Percentiles rank a stretch among this genome's conserved stretches.
Evolutionary conservation across 2,329 filamentous ascomycete genomes (phyloP).

Genomic region (Pezicula radicicola): DNA sequence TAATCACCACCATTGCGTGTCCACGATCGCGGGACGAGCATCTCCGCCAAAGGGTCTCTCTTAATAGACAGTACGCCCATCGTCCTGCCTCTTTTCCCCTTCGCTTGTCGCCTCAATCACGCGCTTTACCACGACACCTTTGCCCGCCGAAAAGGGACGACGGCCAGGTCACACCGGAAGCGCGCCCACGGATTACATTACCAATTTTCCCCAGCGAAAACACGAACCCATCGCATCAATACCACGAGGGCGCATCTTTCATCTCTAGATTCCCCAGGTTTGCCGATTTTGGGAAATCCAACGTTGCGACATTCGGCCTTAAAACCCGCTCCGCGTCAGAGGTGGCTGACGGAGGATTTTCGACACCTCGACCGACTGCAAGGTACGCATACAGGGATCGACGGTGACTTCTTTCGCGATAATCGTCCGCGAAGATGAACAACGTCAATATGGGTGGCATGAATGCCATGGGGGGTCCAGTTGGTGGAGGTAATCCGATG

Average conservation of each 20-base stretch:
- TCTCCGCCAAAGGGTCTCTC: neutral
- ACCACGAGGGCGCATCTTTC: neutral
- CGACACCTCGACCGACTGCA: constrained; percentile 14
- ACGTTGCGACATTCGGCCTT: neutral
- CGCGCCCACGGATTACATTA: neutral
- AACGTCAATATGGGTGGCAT: constrained; percentile 58
- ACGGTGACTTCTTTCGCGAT: constrained; percentile 17
- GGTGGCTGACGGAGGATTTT: constrained; percentile 7
- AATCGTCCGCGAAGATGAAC: constrained; percentile 26
- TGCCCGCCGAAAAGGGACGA: constrained; percentile 1
- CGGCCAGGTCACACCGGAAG: neutral
- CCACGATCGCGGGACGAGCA: constrained; percentile 2
- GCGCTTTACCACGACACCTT: neutral
- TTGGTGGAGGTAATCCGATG: constrained; percentile 61
- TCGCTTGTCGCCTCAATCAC: constrained; percentile 1
- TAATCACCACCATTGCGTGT: constrained; percentile 1
- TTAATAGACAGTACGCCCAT: neutral
- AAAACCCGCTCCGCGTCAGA: constrained; percentile 1
- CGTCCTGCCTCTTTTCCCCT: neutral
- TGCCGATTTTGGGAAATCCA: neutral
- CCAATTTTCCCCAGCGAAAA: neutral
- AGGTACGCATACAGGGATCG: constrained; percentile 9
- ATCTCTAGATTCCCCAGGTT: neutral
- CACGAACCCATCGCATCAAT: neutral
- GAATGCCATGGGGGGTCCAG: constrained; percentile 64